These are phyloP conservation scores for Neonectria sp. DNA, from an alignment of 2,329 filamentous ascomycete genomes.

Conservation along the genomic window DNA sequence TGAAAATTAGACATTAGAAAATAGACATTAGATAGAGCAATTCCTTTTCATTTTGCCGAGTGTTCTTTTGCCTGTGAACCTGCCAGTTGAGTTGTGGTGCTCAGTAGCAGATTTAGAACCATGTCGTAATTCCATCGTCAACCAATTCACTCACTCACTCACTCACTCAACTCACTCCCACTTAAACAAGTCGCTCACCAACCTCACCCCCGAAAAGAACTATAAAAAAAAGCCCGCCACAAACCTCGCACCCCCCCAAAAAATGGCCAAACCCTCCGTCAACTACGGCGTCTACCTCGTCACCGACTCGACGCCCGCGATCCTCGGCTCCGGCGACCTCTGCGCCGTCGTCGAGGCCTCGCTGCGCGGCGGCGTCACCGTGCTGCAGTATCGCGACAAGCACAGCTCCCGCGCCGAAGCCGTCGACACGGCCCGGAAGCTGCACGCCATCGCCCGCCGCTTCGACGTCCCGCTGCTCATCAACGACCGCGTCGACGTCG, in stretches of 20 bases:
- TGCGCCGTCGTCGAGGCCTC: slow-evolving; percentile 82
- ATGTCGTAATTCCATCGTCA: background rate
- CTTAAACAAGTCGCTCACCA: slow-evolving; percentile 30
- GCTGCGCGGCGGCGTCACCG: slow-evolving; percentile 83
- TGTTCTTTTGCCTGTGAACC: background rate
- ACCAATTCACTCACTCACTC: background rate
- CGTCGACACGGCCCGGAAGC: slow-evolving; percentile 76
- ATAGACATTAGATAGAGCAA: background rate
- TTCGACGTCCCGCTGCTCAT: slow-evolving; percentile 86
- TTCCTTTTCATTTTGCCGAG: background rate
- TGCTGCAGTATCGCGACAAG: slow-evolving; percentile 95
- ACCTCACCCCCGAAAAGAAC: background rate
- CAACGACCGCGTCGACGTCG: slow-evolving; percentile 94
- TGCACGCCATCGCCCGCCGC: slow-evolving; percentile 79
- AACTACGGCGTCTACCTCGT: slow-evolving; percentile 92
- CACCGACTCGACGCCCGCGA: slow-evolving; percentile 90
- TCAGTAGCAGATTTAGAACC: background rate
- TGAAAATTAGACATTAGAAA: background rate
- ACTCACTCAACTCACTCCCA: background rate
- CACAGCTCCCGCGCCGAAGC: slow-evolving; percentile 80
- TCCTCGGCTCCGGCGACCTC: slow-evolving; percentile 81
- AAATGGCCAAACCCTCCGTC: slow-evolving; percentile 54
- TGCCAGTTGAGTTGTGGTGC: background rate
- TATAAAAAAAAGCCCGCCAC: background rate
- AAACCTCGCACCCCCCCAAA: background rate